These are phyloP conservation scores for Apiospora sp. DNA, from an alignment of 2,329 filamentous ascomycete species.

Conservation along the genomic window DNA sequence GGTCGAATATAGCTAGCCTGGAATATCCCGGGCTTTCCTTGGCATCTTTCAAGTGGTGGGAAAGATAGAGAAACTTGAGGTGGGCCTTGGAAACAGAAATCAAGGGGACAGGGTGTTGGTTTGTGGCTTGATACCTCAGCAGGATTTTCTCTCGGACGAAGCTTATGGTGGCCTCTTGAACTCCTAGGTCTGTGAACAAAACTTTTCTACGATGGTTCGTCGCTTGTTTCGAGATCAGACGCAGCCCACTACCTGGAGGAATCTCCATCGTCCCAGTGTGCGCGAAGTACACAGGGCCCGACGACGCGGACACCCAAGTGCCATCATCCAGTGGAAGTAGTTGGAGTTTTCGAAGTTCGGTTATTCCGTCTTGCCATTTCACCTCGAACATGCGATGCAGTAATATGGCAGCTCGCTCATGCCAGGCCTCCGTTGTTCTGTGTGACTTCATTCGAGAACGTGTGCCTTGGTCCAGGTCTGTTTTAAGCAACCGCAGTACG, in stretches of 20 bases:
- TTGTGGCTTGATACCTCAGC: background rate
- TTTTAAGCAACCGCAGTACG: background rate
- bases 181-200: background rate
- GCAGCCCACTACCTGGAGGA: slow-evolving; percentile 18
- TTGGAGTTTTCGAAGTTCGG: slow-evolving; percentile 35
- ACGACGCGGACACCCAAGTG: slow-evolving; percentile 30
- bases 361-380: too few relatives aligned
- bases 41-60: background rate
- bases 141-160: background rate
- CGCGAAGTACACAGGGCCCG: slow-evolving; percentile 30
- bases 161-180: background rate
- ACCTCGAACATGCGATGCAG: background rate
- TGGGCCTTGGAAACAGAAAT: background rate
- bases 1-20: background rate
- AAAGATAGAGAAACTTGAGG: background rate
- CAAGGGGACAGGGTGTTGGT: background rate
- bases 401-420: background rate
- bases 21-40: background rate
- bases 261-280: slow-evolving; percentile 29
- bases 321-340: slow-evolving; percentile 20
- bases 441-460: background rate
- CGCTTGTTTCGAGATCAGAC: background rate
- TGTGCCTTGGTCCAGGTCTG: background rate
- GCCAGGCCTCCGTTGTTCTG: background rate
- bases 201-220: background rate